These are phyloP conservation scores for Solanum gracilifrons DNA, from an alignment of 257 asterid species.

Conservation along the genomic window DNA sequence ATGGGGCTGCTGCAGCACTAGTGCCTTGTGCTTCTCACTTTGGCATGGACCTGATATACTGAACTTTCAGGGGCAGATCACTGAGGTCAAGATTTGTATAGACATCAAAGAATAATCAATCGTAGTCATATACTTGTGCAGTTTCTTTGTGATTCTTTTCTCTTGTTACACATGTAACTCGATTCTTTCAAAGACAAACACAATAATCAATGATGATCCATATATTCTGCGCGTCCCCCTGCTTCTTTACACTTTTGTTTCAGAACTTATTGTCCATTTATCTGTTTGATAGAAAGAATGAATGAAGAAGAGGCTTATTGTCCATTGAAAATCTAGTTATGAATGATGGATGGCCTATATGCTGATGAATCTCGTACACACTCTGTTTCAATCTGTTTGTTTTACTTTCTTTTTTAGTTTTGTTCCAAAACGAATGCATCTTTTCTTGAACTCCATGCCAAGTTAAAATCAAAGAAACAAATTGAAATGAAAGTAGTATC, in stretches of 20 bases:
- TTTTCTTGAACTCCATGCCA: no score
- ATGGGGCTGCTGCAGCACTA: slow-evolving; percentile 2
- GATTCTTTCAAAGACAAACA: background rate
- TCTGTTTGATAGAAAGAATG: background rate
- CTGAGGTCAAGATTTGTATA: background rate
- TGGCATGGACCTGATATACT: background rate
- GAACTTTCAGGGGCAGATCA: background rate
- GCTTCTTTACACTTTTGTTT: background rate
- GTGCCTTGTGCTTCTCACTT: background rate
- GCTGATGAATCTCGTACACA: no score
- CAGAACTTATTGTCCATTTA: background rate
- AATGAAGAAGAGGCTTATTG: no score
- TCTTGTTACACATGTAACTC: background rate
- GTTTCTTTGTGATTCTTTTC: background rate
- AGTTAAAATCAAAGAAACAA: no score
- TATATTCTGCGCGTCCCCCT: background rate
- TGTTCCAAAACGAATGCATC: no score
- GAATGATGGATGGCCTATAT: no score
- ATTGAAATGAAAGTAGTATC: no score
- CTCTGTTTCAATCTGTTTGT: no score
- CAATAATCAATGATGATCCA: background rate
- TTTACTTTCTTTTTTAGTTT: no score
- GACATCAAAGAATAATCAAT: background rate
- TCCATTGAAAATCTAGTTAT: no score
- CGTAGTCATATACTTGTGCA: background rate